phyloP scores from a whole-genome alignment of 805 yeast species.

The Brettanomyces bruxellensis region DNA sequence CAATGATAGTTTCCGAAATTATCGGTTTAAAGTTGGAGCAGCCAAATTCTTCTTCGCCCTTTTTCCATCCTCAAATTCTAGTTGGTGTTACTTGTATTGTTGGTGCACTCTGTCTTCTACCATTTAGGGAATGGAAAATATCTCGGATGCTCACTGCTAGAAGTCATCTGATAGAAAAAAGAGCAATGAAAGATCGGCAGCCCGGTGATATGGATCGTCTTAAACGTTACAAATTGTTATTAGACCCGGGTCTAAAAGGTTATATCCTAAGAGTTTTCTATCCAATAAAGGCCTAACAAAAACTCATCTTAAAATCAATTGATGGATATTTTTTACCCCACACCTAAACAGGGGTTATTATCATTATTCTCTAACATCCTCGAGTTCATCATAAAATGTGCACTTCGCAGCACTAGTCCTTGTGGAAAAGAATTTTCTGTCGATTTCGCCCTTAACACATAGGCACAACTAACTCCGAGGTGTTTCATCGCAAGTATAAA shows the following conservation, averaged over 20 bases:
- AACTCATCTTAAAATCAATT: too few relatives aligned
- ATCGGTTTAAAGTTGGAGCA: slow-evolving; percentile 21
- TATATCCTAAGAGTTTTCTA: not conserved
- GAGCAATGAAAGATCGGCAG: slow-evolving; percentile 1
- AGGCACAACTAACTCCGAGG: too few relatives aligned
- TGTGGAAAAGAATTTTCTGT: too few relatives aligned
- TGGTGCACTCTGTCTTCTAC: slow-evolving; percentile 32
- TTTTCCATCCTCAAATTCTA: slow-evolving; percentile 51
- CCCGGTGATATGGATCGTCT: not conserved
- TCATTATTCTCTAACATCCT: too few relatives aligned
- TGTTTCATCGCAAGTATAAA: too few relatives aligned
- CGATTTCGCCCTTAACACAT: too few relatives aligned
- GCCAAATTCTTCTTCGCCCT: slow-evolving; percentile 32
- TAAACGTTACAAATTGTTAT: slow-evolving; percentile 7
- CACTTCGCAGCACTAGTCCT: too few relatives aligned
- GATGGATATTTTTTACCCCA: too few relatives aligned
- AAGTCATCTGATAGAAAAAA: slow-evolving; percentile 4
- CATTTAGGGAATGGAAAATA: slow-evolving; percentile 50
- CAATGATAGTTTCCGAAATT: slow-evolving; percentile 24
- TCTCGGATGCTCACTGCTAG: slow-evolving; percentile 28
- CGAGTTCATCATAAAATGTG: too few relatives aligned
- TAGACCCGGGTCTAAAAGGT: not conserved
- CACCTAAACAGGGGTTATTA: too few relatives aligned
- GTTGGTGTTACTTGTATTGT: slow-evolving; percentile 41
- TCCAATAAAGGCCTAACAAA: not conserved